Evolutionary conservation across 2,329 filamentous ascomycete genomes (phyloP).

Genomic region (Trichophyton schoenleinii): DNA sequence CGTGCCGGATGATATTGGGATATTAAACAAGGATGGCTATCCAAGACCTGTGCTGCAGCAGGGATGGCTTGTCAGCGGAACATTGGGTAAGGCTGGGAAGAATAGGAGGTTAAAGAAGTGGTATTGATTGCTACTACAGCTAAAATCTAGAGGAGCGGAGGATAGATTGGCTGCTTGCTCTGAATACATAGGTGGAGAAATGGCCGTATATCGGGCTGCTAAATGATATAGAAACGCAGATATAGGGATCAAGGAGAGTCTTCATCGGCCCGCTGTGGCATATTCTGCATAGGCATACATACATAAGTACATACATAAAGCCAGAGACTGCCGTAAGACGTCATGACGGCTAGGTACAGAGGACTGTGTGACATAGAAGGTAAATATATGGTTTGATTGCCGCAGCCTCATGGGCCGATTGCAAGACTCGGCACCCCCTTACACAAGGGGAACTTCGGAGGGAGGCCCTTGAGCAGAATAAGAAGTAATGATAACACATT

Average conservation of each 20-base stretch:
- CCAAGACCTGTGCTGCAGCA: background rate
- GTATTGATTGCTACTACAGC: background rate
- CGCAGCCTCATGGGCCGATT: background rate
- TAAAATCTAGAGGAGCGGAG: background rate
- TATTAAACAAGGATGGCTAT: background rate
- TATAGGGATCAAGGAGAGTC: background rate
- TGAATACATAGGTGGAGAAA: background rate
- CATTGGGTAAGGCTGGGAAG: background rate
- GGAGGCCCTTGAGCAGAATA: background rate
- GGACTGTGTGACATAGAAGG: background rate
- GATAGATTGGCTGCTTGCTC: background rate
- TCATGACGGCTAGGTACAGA: background rate
- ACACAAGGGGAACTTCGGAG: background rate
- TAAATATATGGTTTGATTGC: background rate
- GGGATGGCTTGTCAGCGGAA: background rate
- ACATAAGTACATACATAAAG: background rate
- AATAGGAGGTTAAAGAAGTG: background rate
- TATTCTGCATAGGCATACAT: background rate
- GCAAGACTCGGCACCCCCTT: background rate
- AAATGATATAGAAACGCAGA: background rate
- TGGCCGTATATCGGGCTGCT: background rate
- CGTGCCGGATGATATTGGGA: background rate
- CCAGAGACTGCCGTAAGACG: background rate
- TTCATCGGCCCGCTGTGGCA: background rate
- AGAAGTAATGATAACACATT: background rate